Base-by-base conservation (phyloP, 257 asterid species). In the Forsythia suspensa region DNA sequence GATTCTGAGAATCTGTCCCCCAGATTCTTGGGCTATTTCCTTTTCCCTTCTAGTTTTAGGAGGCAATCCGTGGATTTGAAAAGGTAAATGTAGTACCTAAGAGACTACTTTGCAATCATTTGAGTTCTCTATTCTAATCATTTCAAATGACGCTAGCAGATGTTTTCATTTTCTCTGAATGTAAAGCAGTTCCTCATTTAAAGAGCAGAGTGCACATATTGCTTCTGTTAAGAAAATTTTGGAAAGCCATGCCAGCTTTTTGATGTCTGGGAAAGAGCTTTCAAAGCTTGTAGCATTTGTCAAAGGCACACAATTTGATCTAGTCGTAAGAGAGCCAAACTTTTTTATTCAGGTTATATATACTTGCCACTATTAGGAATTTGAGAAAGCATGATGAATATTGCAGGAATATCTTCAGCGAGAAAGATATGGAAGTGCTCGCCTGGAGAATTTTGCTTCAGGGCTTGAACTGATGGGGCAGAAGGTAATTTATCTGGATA, bases 231-330 rank as follows among this genome's bases (percentile, higher is more conserved):
- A 94, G 87, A 92, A 69, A 87, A 96, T 96, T 87, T 82, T 96
- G 82, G 98, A 96, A 88, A 94, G 93, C 88, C 98, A 96, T 86
- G 99, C 99, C 75, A 96, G 92, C 91, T 88, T 84, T 86, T 87
- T 96, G 86, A 96, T 96, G 99, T 96, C 98, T 4, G 99, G 97
- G 69, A 96, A 94, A 83, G 99, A 96, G 90, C 98, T 96, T 52
- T 88, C 99, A 21, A 94, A 96, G 92, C 94, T 96, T 74, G 99
- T 96, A 68, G 97, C 99, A 34, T 96, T 96, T 82, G 98, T 94
- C 83, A 96, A 96, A 88, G 98, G 98, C 91, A 92, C 99, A 18
- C 99, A 96, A 79, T 96, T 96, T 88, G 98, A 96, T 85, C 86
- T 96, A 65, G 98, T 91, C 94, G 99, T 96, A 88, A 80, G 82